A percentile compares a stretch with the other conserved stretches of the same genome.
Conservation (phyloP, 1,284 basidiomycete species). For the Moesziomyces sp. region DNA sequence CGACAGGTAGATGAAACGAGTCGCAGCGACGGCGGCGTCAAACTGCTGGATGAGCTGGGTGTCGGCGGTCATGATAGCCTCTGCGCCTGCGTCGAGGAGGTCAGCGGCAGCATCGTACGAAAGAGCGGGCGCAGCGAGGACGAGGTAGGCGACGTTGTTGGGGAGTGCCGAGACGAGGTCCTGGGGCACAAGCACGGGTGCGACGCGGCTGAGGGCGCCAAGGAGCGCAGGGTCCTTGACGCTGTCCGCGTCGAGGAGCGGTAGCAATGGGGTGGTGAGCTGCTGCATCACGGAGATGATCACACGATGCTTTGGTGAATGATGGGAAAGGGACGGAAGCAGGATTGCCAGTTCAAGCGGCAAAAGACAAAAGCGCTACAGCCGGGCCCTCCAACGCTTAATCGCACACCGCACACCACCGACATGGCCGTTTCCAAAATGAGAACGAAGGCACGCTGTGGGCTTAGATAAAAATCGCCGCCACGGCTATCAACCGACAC, state of each 20-base stretch:
- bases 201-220: conserved; percentile 41
- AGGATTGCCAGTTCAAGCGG: no score
- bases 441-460: neutral
- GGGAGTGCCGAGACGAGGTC: conserved; percentile 33
- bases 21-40: conserved; percentile 38
- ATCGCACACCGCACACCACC: no score
- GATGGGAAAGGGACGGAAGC: neutral
- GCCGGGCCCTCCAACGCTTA: no score
- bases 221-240: conserved; percentile 28
- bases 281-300: conserved; percentile 47
- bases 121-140: conserved; percentile 38
- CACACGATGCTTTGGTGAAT: neutral
- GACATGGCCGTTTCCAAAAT: neutral
- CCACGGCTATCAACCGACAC: no score
- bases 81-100: conserved; percentile 58
- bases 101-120: conserved; percentile 51
- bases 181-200: conserved; percentile 47
- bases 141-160: conserved; percentile 36
- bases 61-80: conserved; percentile 55
- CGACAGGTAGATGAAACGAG: conserved; percentile 52
- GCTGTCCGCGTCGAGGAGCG: conserved; percentile 43
- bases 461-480: neutral
- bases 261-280: conserved; percentile 55
- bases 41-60: conserved; percentile 40
- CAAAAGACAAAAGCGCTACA: no score